Evolutionary conservation across 306 rosid species (phyloP).

Genomic region (Canavalia ensiformis): DNA sequence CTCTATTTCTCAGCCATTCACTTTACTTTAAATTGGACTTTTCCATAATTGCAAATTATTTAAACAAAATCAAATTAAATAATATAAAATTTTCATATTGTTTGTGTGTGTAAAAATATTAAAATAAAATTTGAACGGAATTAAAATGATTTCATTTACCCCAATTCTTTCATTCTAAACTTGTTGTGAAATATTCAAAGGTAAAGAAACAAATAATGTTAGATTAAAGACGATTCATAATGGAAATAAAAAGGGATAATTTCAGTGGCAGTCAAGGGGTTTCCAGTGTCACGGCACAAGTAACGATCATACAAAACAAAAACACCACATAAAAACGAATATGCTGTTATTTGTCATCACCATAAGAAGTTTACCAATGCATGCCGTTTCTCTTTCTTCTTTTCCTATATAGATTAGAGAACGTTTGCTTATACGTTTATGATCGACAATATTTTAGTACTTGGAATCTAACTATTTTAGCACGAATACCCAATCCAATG

Average conservation of each 20-base stretch:
- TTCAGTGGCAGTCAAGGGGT: not conserved
- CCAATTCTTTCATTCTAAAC: too few relatives aligned
- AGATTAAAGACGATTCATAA: not conserved
- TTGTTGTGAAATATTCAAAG: not conserved
- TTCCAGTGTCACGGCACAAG: not conserved
- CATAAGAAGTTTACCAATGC: not conserved
- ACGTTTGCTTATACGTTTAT: not conserved
- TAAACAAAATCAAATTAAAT: not conserved
- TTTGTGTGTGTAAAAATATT: too few relatives aligned
- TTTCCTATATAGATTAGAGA: not conserved
- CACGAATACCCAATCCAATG: too few relatives aligned
- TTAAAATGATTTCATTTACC: too few relatives aligned
- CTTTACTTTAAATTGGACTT: not conserved
- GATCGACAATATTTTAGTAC: not conserved
- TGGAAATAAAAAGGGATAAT: not conserved
- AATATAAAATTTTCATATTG: too few relatives aligned
- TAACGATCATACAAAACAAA: conserved; percentile 9
- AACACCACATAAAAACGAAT: not conserved
- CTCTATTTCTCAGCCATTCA: conserved; percentile 52
- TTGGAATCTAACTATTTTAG: not conserved
- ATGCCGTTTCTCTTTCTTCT: not conserved
- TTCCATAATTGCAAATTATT: not conserved
- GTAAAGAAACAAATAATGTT: not conserved
- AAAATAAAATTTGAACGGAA: too few relatives aligned
- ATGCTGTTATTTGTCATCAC: conserved; percentile 5